Conservation (phyloP, 306 rosid species). For the Rubus idaeus region DNA sequence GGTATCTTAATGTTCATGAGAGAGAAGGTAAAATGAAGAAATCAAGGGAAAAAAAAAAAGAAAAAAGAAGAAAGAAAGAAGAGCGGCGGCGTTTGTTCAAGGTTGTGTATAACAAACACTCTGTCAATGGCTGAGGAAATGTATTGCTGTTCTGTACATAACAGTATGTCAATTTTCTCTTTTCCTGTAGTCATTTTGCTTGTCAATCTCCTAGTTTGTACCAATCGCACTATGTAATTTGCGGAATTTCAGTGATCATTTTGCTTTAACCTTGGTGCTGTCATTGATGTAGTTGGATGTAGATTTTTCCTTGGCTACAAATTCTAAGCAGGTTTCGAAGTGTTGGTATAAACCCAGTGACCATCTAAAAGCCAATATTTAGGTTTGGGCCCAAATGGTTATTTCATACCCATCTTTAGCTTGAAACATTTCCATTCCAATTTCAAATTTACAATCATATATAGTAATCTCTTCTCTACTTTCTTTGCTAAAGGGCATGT, state of each 20-base stretch:
- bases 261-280: neutral
- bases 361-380: neutral
- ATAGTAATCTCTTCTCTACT: neutral
- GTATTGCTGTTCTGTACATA: constrained; percentile 17
- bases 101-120: constrained; percentile 36
- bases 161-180: constrained; percentile 16
- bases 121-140: constrained; percentile 27
- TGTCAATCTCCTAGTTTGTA: neutral
- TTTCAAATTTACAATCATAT: neutral
- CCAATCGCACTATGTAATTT: neutral
- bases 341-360: neutral
- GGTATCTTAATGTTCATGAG: constrained; percentile 51
- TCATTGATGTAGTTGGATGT: neutral
- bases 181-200: constrained; percentile 4
- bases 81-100: constrained; percentile 30
- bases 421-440: neutral
- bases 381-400: neutral
- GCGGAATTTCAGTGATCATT: neutral
- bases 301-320: neutral
- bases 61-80: neutral
- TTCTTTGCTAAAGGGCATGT: neutral
- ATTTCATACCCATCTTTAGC: neutral
- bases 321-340: neutral
- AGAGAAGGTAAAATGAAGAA: constrained; percentile 37
- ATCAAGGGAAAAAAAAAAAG: constrained; percentile 9